These are phyloP conservation scores for Colletotrichum australisinense DNA, from an alignment of 2,329 filamentous ascomycete species.

Conservation along the genomic window DNA sequence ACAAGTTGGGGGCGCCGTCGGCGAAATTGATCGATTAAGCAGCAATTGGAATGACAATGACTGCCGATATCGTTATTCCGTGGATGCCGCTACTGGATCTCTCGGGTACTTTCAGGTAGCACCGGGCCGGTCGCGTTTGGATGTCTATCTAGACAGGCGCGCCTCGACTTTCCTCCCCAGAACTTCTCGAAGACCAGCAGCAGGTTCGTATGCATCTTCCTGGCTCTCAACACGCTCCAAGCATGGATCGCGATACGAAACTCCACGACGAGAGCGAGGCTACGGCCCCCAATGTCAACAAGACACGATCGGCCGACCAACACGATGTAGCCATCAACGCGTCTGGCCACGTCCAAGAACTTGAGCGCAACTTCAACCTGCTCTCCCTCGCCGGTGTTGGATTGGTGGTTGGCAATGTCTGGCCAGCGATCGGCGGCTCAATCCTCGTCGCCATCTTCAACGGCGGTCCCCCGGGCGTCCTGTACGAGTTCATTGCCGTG, in stretches of 20 bases:
- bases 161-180: neutral
- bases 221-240: neutral
- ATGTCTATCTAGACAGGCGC: conserved; percentile 1
- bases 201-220: neutral
- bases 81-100: neutral
- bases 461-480: conserved; percentile 69
- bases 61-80: neutral
- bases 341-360: conserved; percentile 53
- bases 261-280: neutral
- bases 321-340: conserved; percentile 45
- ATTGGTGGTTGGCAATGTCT: conserved; percentile 55
- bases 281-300: neutral
- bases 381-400: conserved; percentile 54
- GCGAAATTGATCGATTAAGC: neutral
- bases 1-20: neutral
- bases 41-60: neutral
- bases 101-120: neutral
- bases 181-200: neutral
- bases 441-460: conserved; percentile 66
- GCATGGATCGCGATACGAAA: conserved; percentile 21
- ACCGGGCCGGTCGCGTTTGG: conserved; percentile 17
- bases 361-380: conserved; percentile 52
- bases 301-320: conserved; percentile 16
- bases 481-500: conserved; percentile 68
- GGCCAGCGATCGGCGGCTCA: conserved; percentile 56